Evolutionary conservation across 352 stramenopile genomes (phyloP).

Genomic region (Pythium aquatile): DNA sequence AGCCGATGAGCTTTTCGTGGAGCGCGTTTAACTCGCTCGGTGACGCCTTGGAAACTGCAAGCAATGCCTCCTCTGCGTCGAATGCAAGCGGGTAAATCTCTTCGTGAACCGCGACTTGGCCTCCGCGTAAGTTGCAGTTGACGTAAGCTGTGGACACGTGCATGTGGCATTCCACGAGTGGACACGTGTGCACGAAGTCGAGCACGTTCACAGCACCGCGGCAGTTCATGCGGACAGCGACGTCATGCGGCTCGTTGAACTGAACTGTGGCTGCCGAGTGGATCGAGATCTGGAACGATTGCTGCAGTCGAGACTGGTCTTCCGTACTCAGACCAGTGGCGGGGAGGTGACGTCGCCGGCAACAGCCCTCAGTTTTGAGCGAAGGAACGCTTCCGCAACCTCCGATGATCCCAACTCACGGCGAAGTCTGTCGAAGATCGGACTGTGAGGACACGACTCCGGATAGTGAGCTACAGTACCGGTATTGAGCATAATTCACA

Average conservation of each 20-base stretch:
- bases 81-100: slow-evolving; percentile 25
- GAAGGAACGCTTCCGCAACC: slow-evolving; percentile 46
- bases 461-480: not conserved
- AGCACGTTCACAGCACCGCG: slow-evolving; percentile 57
- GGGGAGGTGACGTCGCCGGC: slow-evolving; percentile 65
- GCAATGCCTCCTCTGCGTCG: no score
- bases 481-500: not conserved
- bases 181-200: slow-evolving; percentile 52
- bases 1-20: no score
- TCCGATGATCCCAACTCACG: slow-evolving; percentile 27
- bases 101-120: slow-evolving; percentile 28
- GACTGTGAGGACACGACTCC: slow-evolving; percentile 23
- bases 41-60: slow-evolving; percentile 9
- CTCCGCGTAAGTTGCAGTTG: slow-evolving; percentile 52
- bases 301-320: slow-evolving; percentile 41
- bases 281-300: slow-evolving; percentile 59
- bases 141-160: slow-evolving; percentile 85
- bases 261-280: slow-evolving; percentile 79
- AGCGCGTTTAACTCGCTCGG: no score
- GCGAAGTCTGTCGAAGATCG: slow-evolving; percentile 64
- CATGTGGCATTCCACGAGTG: slow-evolving; percentile 49
- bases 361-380: slow-evolving; percentile 52
- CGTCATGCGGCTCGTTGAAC: slow-evolving; percentile 79
- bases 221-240: slow-evolving; percentile 81
- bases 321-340: slow-evolving; percentile 44